These are phyloP conservation scores for Tulasnella sp. DNA, from an alignment of 768 basidiomycete genomes.

Conservation along the genomic window DNA sequence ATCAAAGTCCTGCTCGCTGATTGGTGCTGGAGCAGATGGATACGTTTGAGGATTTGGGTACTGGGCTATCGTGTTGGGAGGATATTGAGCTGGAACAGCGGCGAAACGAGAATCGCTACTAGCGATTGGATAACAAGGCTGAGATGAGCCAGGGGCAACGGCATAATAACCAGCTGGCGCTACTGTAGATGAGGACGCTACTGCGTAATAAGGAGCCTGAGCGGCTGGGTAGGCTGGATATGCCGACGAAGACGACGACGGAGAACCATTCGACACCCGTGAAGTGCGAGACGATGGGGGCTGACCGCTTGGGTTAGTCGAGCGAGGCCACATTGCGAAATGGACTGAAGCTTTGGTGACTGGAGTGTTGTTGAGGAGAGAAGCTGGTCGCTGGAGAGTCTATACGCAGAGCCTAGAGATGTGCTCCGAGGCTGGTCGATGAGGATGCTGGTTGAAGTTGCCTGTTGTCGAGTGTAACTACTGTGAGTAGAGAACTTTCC, in stretches of 20 bases:
- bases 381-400: background rate
- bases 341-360: background rate
- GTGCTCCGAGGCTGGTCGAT: background rate
- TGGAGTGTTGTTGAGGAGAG: background rate
- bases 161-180: background rate
- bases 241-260: background rate
- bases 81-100: background rate
- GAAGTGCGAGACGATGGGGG: background rate
- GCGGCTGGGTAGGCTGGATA: background rate
- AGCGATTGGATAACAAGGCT: background rate
- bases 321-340: background rate
- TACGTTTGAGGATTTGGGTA: background rate
- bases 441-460: background rate
- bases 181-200: background rate
- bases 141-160: background rate
- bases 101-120: background rate
- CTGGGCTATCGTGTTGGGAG: background rate
- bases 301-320: background rate
- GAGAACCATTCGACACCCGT: background rate
- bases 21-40: background rate
- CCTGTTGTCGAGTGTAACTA: background rate
- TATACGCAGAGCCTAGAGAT: background rate
- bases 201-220: background rate
- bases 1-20: background rate
- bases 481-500: background rate